A percentile compares a stretch with the other conserved stretches of the same genome.
Conservation (phyloP, 2,329 filamentous ascomycete genomes). For the Bipolaris victoriae region DNA sequence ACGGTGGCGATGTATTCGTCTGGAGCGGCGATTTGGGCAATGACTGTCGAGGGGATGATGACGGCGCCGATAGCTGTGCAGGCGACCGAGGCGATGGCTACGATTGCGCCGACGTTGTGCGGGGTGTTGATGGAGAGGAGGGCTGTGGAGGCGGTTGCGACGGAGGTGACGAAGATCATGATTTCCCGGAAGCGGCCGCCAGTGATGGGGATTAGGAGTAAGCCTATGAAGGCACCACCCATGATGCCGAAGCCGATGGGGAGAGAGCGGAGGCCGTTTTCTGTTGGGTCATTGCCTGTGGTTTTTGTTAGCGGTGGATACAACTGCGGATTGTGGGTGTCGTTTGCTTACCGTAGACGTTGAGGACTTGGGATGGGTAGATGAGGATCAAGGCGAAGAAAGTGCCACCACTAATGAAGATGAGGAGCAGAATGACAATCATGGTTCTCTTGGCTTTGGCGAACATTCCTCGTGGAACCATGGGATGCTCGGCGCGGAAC, state of each 20-base stretch:
- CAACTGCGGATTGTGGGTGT: no score
- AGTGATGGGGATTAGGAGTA: slow-evolving; percentile 63
- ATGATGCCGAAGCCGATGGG: slow-evolving; percentile 70
- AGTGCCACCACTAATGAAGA: slow-evolving; percentile 44
- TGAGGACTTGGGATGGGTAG: slow-evolving; percentile 44
- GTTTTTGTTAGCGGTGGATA: slow-evolving; percentile 5
- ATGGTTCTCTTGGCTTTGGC: slow-evolving; percentile 40
- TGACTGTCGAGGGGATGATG: slow-evolving; percentile 70
- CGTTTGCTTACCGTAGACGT: slow-evolving; percentile 38
- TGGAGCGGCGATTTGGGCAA: slow-evolving; percentile 72
- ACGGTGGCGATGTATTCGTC: slow-evolving; percentile 74
- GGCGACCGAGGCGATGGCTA: slow-evolving; percentile 65
- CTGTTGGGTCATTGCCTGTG: slow-evolving; percentile 63
- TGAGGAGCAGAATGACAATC: slow-evolving; percentile 43
- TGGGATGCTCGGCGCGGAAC: slow-evolving; percentile 51
- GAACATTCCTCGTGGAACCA: slow-evolving; percentile 50
- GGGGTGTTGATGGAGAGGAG: slow-evolving; percentile 58
- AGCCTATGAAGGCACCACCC: slow-evolving; percentile 63
- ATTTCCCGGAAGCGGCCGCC: slow-evolving; percentile 65
- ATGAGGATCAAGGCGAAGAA: slow-evolving; percentile 46
- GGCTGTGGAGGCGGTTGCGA: slow-evolving; percentile 71
- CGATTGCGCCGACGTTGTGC: slow-evolving; percentile 62
- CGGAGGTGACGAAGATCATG: slow-evolving; percentile 63
- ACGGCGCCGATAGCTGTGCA: slow-evolving; percentile 71
- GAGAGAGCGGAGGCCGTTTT: slow-evolving; percentile 68